phyloP scores from a whole-genome alignment of 1,284 basidiomycete species.

The Ganoderma multipileum region DNA sequence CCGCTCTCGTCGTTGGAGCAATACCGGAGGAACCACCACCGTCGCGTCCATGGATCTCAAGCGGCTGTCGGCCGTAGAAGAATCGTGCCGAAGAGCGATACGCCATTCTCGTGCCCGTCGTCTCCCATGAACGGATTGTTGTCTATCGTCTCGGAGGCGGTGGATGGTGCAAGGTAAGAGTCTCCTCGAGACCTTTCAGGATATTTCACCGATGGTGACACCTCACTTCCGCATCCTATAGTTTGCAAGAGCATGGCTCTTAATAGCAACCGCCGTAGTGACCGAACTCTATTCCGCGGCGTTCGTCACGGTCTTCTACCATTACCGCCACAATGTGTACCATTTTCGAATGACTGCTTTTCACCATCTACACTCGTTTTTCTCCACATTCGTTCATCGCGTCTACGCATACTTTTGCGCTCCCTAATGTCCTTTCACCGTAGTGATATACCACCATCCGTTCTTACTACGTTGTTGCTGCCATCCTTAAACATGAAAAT shows the following conservation, averaged over 20 bases:
- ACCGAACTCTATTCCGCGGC: too few species aligned
- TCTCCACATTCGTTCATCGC: background rate
- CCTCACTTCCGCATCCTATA: background rate
- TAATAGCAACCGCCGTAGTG: too few species aligned
- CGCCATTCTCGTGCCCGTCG: background rate
- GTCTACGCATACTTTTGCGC: background rate
- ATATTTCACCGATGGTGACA: background rate
- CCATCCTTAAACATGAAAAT: background rate
- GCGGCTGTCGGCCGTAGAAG: background rate
- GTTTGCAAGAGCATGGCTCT: background rate
- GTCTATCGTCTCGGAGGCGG: background rate
- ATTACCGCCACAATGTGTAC: too few species aligned
- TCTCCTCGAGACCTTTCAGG: background rate
- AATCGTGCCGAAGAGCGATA: background rate
- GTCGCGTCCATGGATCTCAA: background rate
- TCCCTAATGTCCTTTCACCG: background rate
- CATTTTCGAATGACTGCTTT: too few species aligned
- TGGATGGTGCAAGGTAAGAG: background rate
- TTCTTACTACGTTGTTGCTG: background rate
- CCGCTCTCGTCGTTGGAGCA: background rate
- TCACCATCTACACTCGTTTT: background rate
- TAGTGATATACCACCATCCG: background rate
- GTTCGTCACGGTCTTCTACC: too few species aligned
- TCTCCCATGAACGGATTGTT: background rate
- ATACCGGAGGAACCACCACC: background rate